These are phyloP conservation scores for Pinguiococcus pyrenoidosus DNA, from an alignment of 108 stramenopile genomes.

Conservation along the genomic window DNA sequence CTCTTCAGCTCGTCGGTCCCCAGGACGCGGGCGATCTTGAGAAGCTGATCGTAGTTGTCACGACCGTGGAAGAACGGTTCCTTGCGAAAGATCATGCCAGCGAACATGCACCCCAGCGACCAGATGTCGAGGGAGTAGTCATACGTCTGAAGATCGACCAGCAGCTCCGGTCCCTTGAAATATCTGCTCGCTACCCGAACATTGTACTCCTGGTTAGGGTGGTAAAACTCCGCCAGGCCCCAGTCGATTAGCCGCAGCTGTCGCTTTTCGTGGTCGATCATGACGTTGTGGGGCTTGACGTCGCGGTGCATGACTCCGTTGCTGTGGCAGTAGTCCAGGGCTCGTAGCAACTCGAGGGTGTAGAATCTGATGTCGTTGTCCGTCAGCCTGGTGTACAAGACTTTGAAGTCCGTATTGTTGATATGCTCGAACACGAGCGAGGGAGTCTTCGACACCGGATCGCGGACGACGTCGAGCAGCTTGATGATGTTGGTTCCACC, in stretches of 20 bases:
- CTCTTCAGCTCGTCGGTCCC: slow-evolving; percentile 41
- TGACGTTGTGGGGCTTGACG: slow-evolving; percentile 99
- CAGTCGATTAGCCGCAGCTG: slow-evolving; percentile 97
- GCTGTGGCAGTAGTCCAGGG: slow-evolving; percentile 97
- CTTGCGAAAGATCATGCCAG: slow-evolving; percentile 97
- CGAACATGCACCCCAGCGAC: slow-evolving; percentile 95
- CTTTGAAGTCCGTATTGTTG: slow-evolving; percentile 98
- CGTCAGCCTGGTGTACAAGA: slow-evolving; percentile 89
- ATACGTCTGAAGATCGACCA: slow-evolving; percentile 98
- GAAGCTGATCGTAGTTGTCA: slow-evolving; percentile 42
- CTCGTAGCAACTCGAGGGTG: slow-evolving; percentile 95
- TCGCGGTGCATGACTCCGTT: slow-evolving; percentile 99
- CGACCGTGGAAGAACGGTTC: slow-evolving; percentile 55
- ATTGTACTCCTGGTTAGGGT: slow-evolving; percentile 98
- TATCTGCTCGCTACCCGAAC: slow-evolving; percentile 97
- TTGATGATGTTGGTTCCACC: slow-evolving; percentile 98
- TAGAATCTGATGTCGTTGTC: slow-evolving; percentile 99
- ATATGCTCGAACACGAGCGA: slow-evolving; percentile 96
- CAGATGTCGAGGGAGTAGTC: slow-evolving; percentile 99
- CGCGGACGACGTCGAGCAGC: slow-evolving; percentile 94
- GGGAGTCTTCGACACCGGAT: slow-evolving; percentile 98
- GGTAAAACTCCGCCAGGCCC: slow-evolving; percentile 99
- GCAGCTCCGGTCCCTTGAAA: slow-evolving; percentile 97
- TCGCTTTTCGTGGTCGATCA: slow-evolving; percentile 97
- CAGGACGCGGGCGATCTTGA: slow-evolving; percentile 26